These are phyloP conservation scores for Hyaloperonospora arabidopsidis DNA, from an alignment of 352 stramenopile genomes.

Conservation along the genomic window DNA sequence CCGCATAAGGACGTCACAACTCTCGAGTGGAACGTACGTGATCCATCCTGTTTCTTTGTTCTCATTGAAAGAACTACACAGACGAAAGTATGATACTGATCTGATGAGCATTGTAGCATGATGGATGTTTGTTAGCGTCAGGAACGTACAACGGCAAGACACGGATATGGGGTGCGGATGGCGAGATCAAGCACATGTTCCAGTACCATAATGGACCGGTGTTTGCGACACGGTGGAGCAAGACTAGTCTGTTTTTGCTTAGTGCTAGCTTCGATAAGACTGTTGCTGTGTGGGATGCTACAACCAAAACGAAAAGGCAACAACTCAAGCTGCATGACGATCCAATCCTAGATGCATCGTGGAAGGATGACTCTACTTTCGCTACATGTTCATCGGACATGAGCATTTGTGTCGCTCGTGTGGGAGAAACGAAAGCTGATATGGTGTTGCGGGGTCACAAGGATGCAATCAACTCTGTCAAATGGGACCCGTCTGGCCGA, in stretches of 20 bases:
- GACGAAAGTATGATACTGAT: too few species aligned
- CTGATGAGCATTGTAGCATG: conserved; percentile 38
- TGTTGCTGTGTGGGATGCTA: conserved; percentile 73
- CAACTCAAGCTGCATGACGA: conserved; percentile 91
- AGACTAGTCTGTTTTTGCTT: conserved; percentile 59
- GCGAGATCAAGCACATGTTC: conserved; percentile 78
- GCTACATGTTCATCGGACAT: conserved; percentile 93
- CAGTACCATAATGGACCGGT: conserved; percentile 81
- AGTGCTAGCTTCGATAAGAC: conserved; percentile 85
- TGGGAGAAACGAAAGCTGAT: conserved; percentile 72
- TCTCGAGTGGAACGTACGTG: conserved; percentile 93
- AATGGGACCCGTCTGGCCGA: conserved; percentile 92
- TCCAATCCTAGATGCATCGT: conserved; percentile 87
- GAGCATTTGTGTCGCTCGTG: conserved; percentile 85
- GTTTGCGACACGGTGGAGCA: conserved; percentile 82
- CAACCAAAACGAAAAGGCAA: conserved; percentile 87
- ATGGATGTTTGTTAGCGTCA: conserved; percentile 89
- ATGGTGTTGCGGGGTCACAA: conserved; percentile 88
- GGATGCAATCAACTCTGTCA: conserved; percentile 97
- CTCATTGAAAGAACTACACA: background rate
- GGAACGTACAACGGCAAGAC: conserved; percentile 94
- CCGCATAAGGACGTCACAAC: conserved; percentile 97
- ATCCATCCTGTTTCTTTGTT: conserved; percentile 1
- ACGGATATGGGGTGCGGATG: conserved; percentile 62
- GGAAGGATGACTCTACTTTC: conserved; percentile 92